A percentile compares a stretch with the other conserved stretches of the same genome.
These are phyloP conservation scores for Uronychia binucleata DNA, from an alignment of 73 alveolate species.

Conservation along the genomic window DNA sequence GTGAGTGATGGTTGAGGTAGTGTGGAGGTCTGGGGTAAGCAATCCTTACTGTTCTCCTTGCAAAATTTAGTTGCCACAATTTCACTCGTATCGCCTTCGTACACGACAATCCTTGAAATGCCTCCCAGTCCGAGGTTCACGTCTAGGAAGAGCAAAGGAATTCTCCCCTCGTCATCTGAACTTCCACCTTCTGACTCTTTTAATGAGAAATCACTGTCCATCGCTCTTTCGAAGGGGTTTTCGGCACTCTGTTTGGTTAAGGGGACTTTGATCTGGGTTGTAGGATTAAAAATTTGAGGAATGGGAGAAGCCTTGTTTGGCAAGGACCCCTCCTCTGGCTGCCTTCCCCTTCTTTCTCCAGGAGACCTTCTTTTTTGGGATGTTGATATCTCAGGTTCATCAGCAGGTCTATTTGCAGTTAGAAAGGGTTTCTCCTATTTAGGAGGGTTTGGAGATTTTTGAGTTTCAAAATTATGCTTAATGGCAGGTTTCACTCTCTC, in stretches of 20 bases:
- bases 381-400: background rate
- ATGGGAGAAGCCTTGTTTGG: background rate
- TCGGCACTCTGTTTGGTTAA: background rate
- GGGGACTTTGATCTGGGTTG: no score
- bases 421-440: no score
- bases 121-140: constrained; percentile 93
- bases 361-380: background rate
- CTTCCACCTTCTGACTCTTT: background rate
- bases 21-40: background rate
- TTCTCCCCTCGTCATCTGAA: constrained; percentile 2
- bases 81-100: constrained; percentile 94
- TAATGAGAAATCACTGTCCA: background rate
- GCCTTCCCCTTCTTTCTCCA: background rate
- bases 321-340: background rate
- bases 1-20: background rate
- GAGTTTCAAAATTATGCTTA: no score
- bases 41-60: constrained; percentile 76
- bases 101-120: constrained; percentile 89
- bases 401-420: no score
- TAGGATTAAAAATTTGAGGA: no score
- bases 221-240: background rate
- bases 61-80: constrained; percentile 93
- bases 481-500: no score
- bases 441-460: no score
- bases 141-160: constrained; percentile 92